phyloP scores from a whole-genome alignment of 2,329 filamentous ascomycete genomes.

The Penicillium psychrosexuale region DNA sequence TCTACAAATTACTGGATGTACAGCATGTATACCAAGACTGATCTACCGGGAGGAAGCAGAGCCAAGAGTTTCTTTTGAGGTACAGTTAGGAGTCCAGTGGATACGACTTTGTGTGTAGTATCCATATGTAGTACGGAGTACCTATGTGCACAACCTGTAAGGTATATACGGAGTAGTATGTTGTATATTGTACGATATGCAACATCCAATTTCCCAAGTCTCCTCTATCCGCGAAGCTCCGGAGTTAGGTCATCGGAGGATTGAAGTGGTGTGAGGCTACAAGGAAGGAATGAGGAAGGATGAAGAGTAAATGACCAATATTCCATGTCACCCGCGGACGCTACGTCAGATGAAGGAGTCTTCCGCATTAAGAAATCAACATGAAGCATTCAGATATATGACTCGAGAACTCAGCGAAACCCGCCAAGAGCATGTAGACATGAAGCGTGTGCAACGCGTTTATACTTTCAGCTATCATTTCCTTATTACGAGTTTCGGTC shows the following conservation, averaged over 20 bases:
- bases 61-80: conserved; percentile 7
- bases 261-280: not conserved
- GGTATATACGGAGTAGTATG: not conserved
- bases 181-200: not conserved
- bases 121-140: not conserved
- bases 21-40: conserved; percentile 6
- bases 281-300: not conserved
- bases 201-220: not conserved
- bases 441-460: conserved; percentile 8
- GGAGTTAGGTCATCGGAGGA: not conserved
- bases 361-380: conserved; percentile 2
- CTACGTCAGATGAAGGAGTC: conserved; percentile 3
- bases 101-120: not conserved
- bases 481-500: conserved; percentile 3
- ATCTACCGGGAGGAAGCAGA: conserved; percentile 10
- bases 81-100: not conserved
- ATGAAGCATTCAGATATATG: conserved; percentile 10
- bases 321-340: conserved; percentile 1
- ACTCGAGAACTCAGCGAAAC: conserved; percentile 2
- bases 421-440: not conserved
- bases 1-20: not conserved
- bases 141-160: not conserved
- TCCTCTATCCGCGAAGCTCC: conserved; percentile 4
- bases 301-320: not conserved
- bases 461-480: not conserved